Conservation (phyloP, 495 filamentous ascomycete species). For the Penicillium angulare region DNA sequence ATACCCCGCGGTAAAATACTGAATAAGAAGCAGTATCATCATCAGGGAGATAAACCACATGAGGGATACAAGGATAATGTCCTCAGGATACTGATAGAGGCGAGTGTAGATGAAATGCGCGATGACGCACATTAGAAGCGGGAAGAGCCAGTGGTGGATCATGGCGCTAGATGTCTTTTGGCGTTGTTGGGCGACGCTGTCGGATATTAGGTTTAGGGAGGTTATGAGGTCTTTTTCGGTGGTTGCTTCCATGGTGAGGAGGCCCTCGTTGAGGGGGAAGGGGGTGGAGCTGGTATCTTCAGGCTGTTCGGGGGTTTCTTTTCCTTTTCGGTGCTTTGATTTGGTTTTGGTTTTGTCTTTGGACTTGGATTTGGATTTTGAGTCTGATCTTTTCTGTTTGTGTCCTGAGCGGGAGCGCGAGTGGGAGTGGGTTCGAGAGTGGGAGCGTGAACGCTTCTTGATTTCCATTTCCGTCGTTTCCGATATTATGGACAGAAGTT, state of each 20-base stretch:
- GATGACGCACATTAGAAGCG: too few species aligned
- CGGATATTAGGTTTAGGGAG: conserved; percentile 52
- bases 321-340: too few species aligned
- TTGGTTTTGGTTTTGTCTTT: too few species aligned
- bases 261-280: not conserved
- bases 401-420: too few species aligned
- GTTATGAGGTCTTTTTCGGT: conserved; percentile 36
- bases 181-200: conserved; percentile 64
- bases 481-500: too few species aligned
- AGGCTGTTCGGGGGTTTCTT: not conserved
- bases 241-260: conserved; percentile 7
- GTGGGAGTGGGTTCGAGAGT: too few species aligned
- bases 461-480: too few species aligned
- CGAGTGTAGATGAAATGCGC: conserved; percentile 35
- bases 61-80: conserved; percentile 16
- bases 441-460: too few species aligned
- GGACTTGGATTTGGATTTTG: too few species aligned
- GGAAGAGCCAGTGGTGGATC: conserved; percentile 49
- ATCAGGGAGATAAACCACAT: conserved; percentile 45
- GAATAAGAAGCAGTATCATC: conserved; percentile 37
- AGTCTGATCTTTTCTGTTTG: too few species aligned
- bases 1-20: conserved; percentile 45
- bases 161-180: conserved; percentile 51
- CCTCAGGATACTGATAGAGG: conserved; percentile 34
- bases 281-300: too few species aligned